A percentile compares a stretch with the other conserved stretches of the same genome.
These are phyloP conservation scores for Trypanosoma platydactyli DNA, from an alignment of 208 protist genomes.

Conservation along the genomic window DNA sequence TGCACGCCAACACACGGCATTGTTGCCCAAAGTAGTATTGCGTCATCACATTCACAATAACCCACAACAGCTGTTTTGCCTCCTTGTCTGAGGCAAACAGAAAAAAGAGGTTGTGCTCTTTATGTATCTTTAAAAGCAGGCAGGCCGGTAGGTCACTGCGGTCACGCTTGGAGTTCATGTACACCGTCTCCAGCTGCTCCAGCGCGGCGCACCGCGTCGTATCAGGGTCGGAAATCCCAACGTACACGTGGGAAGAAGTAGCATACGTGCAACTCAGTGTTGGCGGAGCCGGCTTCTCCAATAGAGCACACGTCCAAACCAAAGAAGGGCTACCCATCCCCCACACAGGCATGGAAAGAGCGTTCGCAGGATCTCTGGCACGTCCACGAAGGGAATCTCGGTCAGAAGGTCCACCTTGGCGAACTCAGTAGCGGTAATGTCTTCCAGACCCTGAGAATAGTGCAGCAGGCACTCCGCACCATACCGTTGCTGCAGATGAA, in stretches of 20 bases:
- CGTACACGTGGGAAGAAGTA: conserved; percentile 18
- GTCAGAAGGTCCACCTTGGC: conserved; percentile 19
- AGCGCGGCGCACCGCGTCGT: conserved; percentile 12
- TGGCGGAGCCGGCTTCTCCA: conserved; percentile 21
- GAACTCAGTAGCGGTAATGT: conserved; percentile 6
- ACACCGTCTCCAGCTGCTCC: conserved; percentile 10
- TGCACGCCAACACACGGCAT: conserved; percentile 19
- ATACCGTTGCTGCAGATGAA: conserved; percentile 18
- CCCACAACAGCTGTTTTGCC: conserved; percentile 7
- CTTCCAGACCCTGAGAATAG: conserved; percentile 1
- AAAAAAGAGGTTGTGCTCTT: conserved; percentile 22
- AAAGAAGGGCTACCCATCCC: conserved; percentile 13
- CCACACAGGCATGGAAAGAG: conserved; percentile 21
- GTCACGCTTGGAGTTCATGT: conserved; percentile 22
- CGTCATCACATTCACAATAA: conserved; percentile 4
- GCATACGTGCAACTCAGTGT: conserved; percentile 15
- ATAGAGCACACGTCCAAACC: conserved; percentile 26
- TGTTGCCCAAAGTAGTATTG: conserved; percentile 16
- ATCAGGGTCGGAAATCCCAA: conserved; percentile 13
- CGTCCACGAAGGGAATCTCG: conserved; percentile 23
- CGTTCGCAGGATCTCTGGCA: conserved; percentile 12
- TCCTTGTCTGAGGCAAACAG: conserved; percentile 15
- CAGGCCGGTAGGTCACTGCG: conserved; percentile 2
- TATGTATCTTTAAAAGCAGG: conserved; percentile 9
- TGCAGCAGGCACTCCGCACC: conserved; percentile 16